These are phyloP conservation scores for Fraxinus platypoda DNA, from an alignment of 305 asterid genomes.

Conservation along the genomic window DNA sequence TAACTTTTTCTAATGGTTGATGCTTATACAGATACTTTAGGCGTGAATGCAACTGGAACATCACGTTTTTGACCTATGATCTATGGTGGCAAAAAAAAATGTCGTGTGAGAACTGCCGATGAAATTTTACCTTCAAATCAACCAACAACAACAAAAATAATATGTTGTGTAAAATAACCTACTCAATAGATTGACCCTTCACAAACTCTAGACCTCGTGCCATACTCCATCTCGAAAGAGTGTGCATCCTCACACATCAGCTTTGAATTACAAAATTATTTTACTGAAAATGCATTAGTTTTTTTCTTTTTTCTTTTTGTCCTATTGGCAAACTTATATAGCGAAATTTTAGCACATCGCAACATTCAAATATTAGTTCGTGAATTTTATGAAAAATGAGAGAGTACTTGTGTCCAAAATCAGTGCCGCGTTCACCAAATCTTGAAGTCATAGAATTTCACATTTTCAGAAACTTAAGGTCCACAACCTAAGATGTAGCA, in stretches of 20 bases:
- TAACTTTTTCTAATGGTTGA: not conserved
- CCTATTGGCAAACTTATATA: not conserved
- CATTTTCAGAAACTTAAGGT: not conserved
- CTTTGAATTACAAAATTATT: not conserved
- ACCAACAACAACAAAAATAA: not conserved
- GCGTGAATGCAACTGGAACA: not conserved
- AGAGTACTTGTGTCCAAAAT: not conserved
- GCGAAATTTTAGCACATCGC: not conserved
- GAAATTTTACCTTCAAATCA: not conserved
- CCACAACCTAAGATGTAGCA: not conserved
- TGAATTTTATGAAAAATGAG: not conserved
- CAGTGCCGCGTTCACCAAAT: not conserved
- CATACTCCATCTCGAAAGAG: not conserved
- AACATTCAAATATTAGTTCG: not conserved
- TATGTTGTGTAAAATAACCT: not conserved
- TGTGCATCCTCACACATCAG: not conserved
- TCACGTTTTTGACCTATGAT: not conserved
- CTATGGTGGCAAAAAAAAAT: not conserved
- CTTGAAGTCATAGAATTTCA: not conserved
- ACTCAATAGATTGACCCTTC: not conserved
- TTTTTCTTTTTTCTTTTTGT: not conserved
- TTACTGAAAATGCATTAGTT: not conserved
- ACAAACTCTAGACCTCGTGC: not conserved
- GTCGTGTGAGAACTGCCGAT: not conserved
- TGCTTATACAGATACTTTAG: not conserved